phyloP scores from a whole-genome alignment of 2,329 filamentous ascomycete species.

The Ophiostoma perfectum region DNA sequence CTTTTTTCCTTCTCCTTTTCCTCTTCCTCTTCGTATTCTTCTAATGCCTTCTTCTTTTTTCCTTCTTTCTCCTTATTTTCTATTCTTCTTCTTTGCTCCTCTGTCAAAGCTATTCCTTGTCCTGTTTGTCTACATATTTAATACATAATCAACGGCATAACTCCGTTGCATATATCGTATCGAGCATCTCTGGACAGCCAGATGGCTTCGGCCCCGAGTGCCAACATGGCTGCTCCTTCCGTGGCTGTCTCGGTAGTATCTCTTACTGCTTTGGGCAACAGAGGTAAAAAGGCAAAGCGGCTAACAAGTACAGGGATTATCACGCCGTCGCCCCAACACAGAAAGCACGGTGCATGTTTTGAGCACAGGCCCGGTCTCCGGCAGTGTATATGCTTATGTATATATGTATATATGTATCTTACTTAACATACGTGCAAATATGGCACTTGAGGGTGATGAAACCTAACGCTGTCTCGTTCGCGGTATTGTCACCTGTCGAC shows the following conservation, averaged over 20 bases:
- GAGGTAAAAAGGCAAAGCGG: conserved; percentile 10
- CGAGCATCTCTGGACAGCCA: neutral
- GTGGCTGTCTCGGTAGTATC: neutral
- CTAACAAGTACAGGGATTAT: neutral
- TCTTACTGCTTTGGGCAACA: too few relatives aligned
- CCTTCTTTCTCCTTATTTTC: too few relatives aligned
- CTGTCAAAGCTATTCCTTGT: too few relatives aligned
- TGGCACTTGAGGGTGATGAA: neutral
- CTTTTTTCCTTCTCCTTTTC: neutral
- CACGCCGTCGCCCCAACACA: neutral
- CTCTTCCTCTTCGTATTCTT: neutral
- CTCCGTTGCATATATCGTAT: too few relatives aligned
- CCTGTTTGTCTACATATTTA: too few relatives aligned
- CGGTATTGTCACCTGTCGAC: neutral
- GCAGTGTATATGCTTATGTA: neutral
- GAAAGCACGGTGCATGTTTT: neutral
- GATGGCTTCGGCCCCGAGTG: neutral
- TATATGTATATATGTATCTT: neutral
- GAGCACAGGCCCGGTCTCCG: conserved; percentile 8
- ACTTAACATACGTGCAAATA: neutral
- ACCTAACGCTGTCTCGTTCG: neutral
- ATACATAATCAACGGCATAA: too few relatives aligned
- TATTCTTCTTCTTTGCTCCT: too few relatives aligned
- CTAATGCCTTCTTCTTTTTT: neutral
- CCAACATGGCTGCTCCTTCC: neutral